A percentile compares a stretch with the other conserved stretches of the same genome.
These are phyloP conservation scores for Glaciozyma antarctica DNA, from an alignment of 768 basidiomycete species.

Conservation along the genomic window DNA sequence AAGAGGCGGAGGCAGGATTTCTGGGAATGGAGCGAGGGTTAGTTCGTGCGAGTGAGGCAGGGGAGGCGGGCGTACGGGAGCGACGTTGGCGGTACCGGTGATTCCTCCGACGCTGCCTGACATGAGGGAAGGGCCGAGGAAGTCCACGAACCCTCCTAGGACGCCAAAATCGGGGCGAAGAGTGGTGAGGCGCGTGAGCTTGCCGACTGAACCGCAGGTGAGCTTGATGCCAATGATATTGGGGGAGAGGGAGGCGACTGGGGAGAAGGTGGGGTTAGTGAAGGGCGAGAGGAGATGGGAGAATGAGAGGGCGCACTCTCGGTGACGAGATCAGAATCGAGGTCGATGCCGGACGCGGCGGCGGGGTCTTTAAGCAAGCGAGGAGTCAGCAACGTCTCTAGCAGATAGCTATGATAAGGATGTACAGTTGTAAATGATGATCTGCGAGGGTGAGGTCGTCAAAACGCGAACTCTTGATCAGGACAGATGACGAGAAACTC, in stretches of 20 bases:
- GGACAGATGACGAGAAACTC: conserved; percentile 65
- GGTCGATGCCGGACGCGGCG: conserved; percentile 55
- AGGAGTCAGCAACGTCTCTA: not conserved
- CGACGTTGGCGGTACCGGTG: conserved; percentile 44
- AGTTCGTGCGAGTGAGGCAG: conserved; percentile 38
- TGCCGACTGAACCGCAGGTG: conserved; percentile 76
- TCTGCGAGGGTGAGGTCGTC: not conserved
- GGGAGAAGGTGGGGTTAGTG: not conserved
- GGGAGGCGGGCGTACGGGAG: conserved; percentile 22
- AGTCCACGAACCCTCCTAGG: conserved; percentile 66
- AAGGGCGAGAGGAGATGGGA: conserved; percentile 57
- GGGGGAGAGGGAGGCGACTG: conserved; percentile 32
- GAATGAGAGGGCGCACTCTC: conserved; percentile 59
- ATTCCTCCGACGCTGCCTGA: conserved; percentile 59
- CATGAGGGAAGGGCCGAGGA: conserved; percentile 53
- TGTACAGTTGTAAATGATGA: conserved; percentile 76
- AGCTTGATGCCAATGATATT: conserved; percentile 77
- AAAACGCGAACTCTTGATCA: conserved; percentile 70
- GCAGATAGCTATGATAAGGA: conserved; percentile 38
- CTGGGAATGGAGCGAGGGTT: conserved; percentile 56
- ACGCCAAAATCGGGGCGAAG: conserved; percentile 40
- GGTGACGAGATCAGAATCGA: conserved; percentile 64
- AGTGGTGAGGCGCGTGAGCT: conserved; percentile 40
- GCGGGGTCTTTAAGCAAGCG: not conserved
- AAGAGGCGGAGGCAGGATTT: conserved; percentile 46